A percentile compares a stretch with the other conserved stretches of the same genome.
These are phyloP conservation scores for Allantophomopsis cytisporea DNA, from an alignment of 2,329 filamentous ascomycete species.

Conservation along the genomic window DNA sequence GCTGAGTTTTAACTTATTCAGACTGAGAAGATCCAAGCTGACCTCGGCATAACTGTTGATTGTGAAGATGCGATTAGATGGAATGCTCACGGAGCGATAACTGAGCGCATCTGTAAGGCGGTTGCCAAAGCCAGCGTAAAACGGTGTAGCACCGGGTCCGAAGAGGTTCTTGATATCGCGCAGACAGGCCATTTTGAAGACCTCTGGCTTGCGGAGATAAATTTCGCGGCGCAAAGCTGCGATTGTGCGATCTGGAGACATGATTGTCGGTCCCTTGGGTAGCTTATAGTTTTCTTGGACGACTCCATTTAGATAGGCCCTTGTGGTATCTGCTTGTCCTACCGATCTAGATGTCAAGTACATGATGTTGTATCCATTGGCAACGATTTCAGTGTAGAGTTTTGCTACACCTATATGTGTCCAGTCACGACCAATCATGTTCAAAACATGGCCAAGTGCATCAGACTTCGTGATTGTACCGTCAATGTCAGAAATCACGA, in stretches of 20 bases:
- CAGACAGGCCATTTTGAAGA: slow-evolving; percentile 98
- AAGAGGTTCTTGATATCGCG: slow-evolving; percentile 89
- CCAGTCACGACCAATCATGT: slow-evolving; percentile 96
- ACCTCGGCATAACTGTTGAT: slow-evolving; percentile 98
- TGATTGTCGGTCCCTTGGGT: slow-evolving; percentile 83
- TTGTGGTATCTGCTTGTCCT: slow-evolving; percentile 81
- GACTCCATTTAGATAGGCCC: slow-evolving; percentile 81
- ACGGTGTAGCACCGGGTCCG: slow-evolving; percentile 62
- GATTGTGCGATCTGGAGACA: slow-evolving; percentile 90
- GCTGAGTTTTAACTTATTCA: slow-evolving; percentile 92
- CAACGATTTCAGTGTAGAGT: slow-evolving; percentile 86
- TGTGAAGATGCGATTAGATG: slow-evolving; percentile 87
- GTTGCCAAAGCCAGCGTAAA: slow-evolving; percentile 96
- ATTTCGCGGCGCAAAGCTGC: slow-evolving; percentile 84
- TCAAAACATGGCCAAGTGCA: slow-evolving; percentile 84
- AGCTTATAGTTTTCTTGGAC: slow-evolving; percentile 76
- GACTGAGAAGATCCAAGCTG: slow-evolving; percentile 72
- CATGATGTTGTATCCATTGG: slow-evolving; percentile 98
- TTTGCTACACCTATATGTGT: slow-evolving; percentile 95
- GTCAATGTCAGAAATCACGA: slow-evolving; percentile 97
- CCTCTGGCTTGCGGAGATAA: slow-evolving; percentile 89
- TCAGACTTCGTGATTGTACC: slow-evolving; percentile 98
- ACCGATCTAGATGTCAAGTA: slow-evolving; percentile 92
- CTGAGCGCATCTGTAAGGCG: slow-evolving; percentile 90
- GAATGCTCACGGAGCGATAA: slow-evolving; percentile 92